Base-by-base conservation (phyloP, 2,329 filamentous ascomycete genomes). In the Hypoxylon sp. region DNA sequence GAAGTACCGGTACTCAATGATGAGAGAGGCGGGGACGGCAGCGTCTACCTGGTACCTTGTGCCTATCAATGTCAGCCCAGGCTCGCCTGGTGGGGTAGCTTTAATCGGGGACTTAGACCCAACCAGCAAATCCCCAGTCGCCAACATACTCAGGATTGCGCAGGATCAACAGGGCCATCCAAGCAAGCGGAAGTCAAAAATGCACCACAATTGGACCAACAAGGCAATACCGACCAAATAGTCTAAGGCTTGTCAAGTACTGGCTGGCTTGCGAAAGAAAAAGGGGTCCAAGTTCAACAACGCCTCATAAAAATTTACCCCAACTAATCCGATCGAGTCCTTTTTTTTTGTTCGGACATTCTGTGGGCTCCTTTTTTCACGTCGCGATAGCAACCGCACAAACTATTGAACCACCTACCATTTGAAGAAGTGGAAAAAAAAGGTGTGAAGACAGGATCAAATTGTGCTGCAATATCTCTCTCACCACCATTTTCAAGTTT, bases 271-370 rank as follows among this genome's bases (percentile, higher is more conserved):
- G n/a, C n/a, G n/a, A 21, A 48, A 47, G 31, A 12, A 45, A 48
- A 55, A 44, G 58, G 56, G 55, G 51, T 53, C 41, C 48, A 19
- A 25, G 50, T 53, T 37, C 48, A 47, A 62, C 51, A 50, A 64
- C 57, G 36, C 31, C 57, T 59, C 57, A 58, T 52, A 59, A 60
- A n/a, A 60, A 54, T 64, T 67, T 67, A 66, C 67, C 66, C 67
- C 66, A 68, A 67, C 64, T 67, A 66, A 61, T 67, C 61, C 64
- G 64, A 59, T 46, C 40, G 42, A 51, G 31, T 23, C 38, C 19
- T 35, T 31, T 46, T 45, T 55, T 30, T 47, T 48, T 47, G 37
- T 27, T 42, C 55, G 55, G 51, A 55, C 51, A 58, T 48, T 50
- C 30, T 46, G 51, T 55, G 55, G 46, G 23, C 42, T 44, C 42